Base-by-base conservation (phyloP, 257 asterid species). In the Fraxinus anomala region DNA sequence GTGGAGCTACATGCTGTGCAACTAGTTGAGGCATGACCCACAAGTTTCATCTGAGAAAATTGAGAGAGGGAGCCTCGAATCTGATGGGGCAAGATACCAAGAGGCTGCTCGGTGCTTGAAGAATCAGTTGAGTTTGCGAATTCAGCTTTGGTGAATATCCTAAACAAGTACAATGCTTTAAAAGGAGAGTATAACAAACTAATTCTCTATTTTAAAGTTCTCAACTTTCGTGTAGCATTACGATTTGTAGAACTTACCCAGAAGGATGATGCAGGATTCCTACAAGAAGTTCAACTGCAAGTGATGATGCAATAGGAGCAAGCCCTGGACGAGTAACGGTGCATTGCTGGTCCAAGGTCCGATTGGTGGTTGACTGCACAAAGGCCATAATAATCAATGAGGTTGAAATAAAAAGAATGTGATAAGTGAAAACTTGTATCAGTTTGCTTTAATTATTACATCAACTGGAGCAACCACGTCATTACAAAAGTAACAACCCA, bases 311-410 rank as follows among this genome's bases (percentile, higher is more conserved):
- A 83, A 96, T 96, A 72, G 98, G 98, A 84, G 99, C 97, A 73
- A 96, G 96, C 73, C 99, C 99, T 0, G 99, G 99, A 68, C 98
- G 99, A 66, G 99, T 93, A 82, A 93, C 99, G 26, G 99, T 96
- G 82, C 99, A 96, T 79, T 96, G 99, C 87, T 96, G 99, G 83
- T 96, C 99, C 75, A 96, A 84, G 2, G 99, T 93, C 23, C 99
- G 99, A 68, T 96, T 96, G 75, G 87, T 73, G 40, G 97, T 96
- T 78, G 99, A 96, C 99, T 96, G 91, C 81, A 80, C 73, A 78
- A 59, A 79, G 67, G 78, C 11, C 66, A 65, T 8, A 66, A 56
- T 1, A 54, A 65, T 81, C 75, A 78, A 74, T 69, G 5, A 13
- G 49, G 7, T 75, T 24, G 66, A n/a, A 4, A 56, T 56, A 56